Conservation (phyloP, 345 rosid genomes). For the Hibiscus tridactylites region DNA sequence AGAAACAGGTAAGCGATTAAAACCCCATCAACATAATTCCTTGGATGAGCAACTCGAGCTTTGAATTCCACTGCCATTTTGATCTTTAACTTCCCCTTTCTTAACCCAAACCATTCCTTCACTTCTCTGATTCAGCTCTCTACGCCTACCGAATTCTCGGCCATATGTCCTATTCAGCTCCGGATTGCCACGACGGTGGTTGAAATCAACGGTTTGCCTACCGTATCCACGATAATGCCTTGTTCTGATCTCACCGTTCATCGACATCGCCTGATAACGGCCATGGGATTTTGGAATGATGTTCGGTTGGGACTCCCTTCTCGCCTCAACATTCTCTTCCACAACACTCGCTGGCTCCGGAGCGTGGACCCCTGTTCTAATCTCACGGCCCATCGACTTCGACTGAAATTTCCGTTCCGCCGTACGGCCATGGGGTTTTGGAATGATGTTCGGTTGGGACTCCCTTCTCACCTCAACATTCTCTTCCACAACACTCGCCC, state of each 20-base stretch:
- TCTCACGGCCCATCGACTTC: background rate
- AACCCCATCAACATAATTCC: background rate
- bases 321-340: background rate
- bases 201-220: background rate
- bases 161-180: background rate
- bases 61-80: slow-evolving; percentile 2
- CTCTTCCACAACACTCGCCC: background rate
- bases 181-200: background rate
- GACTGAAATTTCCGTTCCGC: slow-evolving; percentile 1
- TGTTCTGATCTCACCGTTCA: background rate
- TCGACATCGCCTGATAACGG: background rate
- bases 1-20: background rate
- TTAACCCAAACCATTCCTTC: slow-evolving; percentile 35
- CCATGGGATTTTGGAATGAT: background rate
- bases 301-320: background rate
- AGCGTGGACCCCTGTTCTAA: background rate
- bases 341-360: background rate
- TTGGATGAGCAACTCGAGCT: slow-evolving; percentile 9
- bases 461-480: background rate
- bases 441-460: background rate
- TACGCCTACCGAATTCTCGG: too few relatives aligned
- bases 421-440: slow-evolving; percentile 1
- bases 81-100: slow-evolving; percentile 26
- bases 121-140: background rate
- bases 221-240: background rate